Evolutionary conservation across 257 asterid genomes (phyloP).

Genomic region (Forsythia viridissima): DNA sequence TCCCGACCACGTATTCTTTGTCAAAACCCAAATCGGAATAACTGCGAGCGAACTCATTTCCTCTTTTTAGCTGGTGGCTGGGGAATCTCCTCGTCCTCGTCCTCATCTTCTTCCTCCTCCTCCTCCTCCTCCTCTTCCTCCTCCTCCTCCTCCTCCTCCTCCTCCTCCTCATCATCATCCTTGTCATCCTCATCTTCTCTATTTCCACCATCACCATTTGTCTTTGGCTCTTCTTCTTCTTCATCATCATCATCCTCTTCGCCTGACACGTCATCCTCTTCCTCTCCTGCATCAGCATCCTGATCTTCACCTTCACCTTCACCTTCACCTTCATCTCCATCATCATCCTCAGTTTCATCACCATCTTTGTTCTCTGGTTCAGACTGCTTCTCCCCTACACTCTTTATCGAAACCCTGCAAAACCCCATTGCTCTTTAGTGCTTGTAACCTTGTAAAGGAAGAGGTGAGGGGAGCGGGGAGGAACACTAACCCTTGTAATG

Average conservation of each 20-base stretch:
- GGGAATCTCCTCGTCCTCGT: conserved; percentile 19
- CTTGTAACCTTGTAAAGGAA: neutral
- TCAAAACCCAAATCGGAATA: neutral
- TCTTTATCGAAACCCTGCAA: conserved; percentile 27
- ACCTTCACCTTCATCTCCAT: conserved; percentile 26
- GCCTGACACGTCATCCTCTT: neutral
- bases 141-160: conserved; percentile 28
- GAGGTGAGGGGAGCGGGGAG: neutral
- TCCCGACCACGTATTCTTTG: neutral
- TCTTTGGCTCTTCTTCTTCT: conserved; percentile 12
- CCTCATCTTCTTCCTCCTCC: conserved; percentile 21
- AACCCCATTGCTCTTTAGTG: conserved; percentile 4
- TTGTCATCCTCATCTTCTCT: conserved; percentile 13
- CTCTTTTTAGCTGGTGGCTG: conserved; percentile 31
- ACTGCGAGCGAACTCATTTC: conserved; percentile 7
- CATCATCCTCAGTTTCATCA: conserved; percentile 30
- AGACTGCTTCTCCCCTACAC: conserved; percentile 26
- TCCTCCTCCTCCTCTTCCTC: conserved; percentile 6
- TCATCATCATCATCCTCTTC: conserved; percentile 4
- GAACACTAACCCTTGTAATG: conserved; percentile 22
- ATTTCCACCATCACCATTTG: conserved; percentile 17
- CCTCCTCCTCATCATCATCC: conserved; percentile 13
- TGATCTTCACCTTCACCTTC: conserved; percentile 26
- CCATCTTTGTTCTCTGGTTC: conserved; percentile 37
- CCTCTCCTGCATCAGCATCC: conserved; percentile 21